Base-by-base conservation (phyloP, 495 filamentous ascomycete species). In the Chaetomium fimeti region DNA sequence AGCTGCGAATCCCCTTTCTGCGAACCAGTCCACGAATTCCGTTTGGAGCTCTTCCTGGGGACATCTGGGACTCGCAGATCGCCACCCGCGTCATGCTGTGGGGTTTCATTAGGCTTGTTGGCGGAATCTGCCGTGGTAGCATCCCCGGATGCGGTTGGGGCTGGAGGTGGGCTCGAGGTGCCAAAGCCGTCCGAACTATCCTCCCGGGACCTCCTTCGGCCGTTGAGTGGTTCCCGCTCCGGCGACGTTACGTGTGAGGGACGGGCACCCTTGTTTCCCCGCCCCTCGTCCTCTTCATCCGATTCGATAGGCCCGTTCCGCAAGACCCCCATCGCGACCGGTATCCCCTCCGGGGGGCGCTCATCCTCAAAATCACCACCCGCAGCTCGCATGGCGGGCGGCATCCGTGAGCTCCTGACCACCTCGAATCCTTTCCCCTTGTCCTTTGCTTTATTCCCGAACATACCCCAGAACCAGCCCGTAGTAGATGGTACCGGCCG, bases 381-480 rank as follows among this genome's bases (percentile, higher is more conserved):
- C 25, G 67, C 64, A 5, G 77, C 72, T 36, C 74, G 77, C 88
- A 91, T 75, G 68, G 84, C 73, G 65, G 86, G 75, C 68, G 81
- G 79, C 85, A 88, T 84, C 67, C 92, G 83, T 47, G 90, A 83
- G 70, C 92, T 96, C 71, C 94, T 82, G 15, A 98, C 94, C 18
- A 98, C 94, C 72, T 96, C 94, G 62, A 98, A 98, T 0, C 94
- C 94, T 75, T 97, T 97, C 32, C 88, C 89, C 69, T 86, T 94
- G 49, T 94, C 91, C 68, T 94, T 96, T 3, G 85, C 89, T 74
- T 94, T 92, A 9, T 88, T 90, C 32, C 87, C 87, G 62, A 97
- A 84, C 38, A 96, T 76, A 42, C 82, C 82, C 67, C 89, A 88
- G 74, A 98, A 84, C 89, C 93, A 98, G 1, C 91, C 91, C 3